Percentiles rank a stretch among this genome's conserved stretches.
These are phyloP conservation scores for Russula griseocarnosa DNA, from an alignment of 768 basidiomycete species.

Conservation along the genomic window DNA sequence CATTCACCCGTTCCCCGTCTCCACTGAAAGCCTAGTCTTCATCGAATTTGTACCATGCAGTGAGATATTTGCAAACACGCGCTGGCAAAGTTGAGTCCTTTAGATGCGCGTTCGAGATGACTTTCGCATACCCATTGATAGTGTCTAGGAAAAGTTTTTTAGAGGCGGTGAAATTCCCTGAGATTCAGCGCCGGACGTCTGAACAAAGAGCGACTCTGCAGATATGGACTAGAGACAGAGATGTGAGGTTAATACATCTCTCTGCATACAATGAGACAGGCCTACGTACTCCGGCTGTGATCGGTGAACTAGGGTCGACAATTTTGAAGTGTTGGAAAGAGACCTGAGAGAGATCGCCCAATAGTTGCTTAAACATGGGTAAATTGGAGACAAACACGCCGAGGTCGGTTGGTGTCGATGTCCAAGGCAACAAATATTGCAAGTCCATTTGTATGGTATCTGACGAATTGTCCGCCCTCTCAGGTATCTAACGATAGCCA, in stretches of 20 bases:
- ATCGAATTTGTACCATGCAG: conserved; percentile 39
- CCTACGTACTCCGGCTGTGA: conserved; percentile 48
- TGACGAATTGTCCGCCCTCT: not conserved
- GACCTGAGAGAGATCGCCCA: conserved; percentile 42
- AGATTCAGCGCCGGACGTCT: conserved; percentile 52
- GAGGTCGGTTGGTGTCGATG: conserved; percentile 34
- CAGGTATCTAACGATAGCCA: conserved; percentile 7
- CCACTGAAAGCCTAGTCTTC: conserved; percentile 43
- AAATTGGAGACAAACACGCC: conserved; percentile 50
- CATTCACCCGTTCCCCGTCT: conserved; percentile 49
- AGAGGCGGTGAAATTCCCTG: conserved; percentile 50
- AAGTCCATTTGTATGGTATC: conserved; percentile 52
- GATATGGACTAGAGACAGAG: conserved; percentile 43
- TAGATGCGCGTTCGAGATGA: not conserved
- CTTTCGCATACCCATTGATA: conserved; percentile 50
- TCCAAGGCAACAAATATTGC: conserved; percentile 50
- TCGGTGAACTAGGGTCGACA: conserved; percentile 46
- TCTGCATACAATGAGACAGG: not conserved
- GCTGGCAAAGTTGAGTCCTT: conserved; percentile 35
- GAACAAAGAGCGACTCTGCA: conserved; percentile 48
- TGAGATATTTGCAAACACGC: conserved; percentile 49
- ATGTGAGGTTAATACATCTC: not conserved
- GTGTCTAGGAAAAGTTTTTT: conserved; percentile 51
- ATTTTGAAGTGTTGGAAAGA: conserved; percentile 46
- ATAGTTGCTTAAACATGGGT: conserved; percentile 54